Conservation (phyloP, 2,329 filamentous ascomycete genomes). For the Epichloe scottii region DNA sequence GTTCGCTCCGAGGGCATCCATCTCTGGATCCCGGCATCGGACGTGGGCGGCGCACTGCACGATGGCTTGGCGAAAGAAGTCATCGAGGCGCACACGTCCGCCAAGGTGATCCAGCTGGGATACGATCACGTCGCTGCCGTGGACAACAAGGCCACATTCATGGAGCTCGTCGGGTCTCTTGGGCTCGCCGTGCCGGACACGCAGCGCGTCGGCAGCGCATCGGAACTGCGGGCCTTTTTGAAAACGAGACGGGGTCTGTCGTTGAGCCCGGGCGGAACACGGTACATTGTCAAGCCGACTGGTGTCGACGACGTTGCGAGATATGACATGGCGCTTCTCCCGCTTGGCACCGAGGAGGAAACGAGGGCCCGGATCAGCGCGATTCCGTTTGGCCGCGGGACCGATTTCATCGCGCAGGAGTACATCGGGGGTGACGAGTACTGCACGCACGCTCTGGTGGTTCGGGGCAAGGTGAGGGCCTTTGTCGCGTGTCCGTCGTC, state of each 20-base stretch:
- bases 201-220: slow-evolving; percentile 37
- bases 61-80: slow-evolving; percentile 53
- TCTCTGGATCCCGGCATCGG: slow-evolving; percentile 63
- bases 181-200: slow-evolving; percentile 42
- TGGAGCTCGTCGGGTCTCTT: slow-evolving; percentile 39
- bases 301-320: slow-evolving; percentile 48
- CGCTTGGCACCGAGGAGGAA: slow-evolving; percentile 35
- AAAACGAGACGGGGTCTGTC: slow-evolving; percentile 15
- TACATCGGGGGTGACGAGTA: slow-evolving; percentile 51
- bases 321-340: slow-evolving; percentile 52
- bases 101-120: slow-evolving; percentile 52
- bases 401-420: slow-evolving; percentile 52
- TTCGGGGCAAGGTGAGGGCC: slow-evolving; percentile 50
- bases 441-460: slow-evolving; percentile 57
- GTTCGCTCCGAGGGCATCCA: slow-evolving; percentile 49
- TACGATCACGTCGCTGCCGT: slow-evolving; percentile 41
- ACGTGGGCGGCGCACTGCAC: slow-evolving; percentile 51
- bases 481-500: slow-evolving; percentile 55
- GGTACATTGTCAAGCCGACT: slow-evolving; percentile 56
- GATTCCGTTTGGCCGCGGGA: slow-evolving; percentile 31
- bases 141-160: slow-evolving; percentile 55
- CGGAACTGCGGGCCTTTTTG: slow-evolving; percentile 41
- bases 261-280: slow-evolving; percentile 15
- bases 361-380: slow-evolving; percentile 42
- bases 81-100: slow-evolving; percentile 43